These are phyloP conservation scores for Physaria fendleri DNA, from an alignment of 345 rosid species.

Conservation along the genomic window DNA sequence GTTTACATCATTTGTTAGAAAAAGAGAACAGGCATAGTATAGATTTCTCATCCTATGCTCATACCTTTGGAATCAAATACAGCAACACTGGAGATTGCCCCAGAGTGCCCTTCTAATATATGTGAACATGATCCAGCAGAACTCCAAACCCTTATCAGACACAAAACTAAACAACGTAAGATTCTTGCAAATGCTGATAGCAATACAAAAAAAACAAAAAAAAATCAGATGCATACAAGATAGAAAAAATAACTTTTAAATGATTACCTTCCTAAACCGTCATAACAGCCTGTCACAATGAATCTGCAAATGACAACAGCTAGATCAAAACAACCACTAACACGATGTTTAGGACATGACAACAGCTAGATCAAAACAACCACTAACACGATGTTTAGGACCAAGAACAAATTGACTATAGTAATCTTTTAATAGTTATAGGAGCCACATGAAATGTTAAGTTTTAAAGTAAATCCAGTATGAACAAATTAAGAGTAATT, in stretches of 20 bases:
- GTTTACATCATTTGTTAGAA: neutral
- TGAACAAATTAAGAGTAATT: neutral
- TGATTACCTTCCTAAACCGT: constrained; percentile 65
- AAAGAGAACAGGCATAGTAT: neutral
- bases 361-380: constrained; percentile 11
- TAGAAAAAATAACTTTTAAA: too few relatives aligned
- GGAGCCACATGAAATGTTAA: neutral
- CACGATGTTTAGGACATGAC: too few relatives aligned
- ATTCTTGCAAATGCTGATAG: constrained; percentile 8
- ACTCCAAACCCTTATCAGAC: constrained; percentile 60
- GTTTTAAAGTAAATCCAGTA: neutral
- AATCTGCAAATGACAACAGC: constrained; percentile 60
- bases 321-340: too few relatives aligned
- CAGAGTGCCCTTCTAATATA: constrained; percentile 73
- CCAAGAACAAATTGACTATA: neutral
- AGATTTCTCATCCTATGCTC: constrained; percentile 2
- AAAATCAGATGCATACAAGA: neutral
- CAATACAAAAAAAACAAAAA: neutral
- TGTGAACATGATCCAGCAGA: constrained; percentile 69
- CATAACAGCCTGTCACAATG: constrained; percentile 83
- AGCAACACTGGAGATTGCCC: constrained; percentile 65
- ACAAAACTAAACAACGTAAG: neutral
- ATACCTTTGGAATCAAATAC: constrained; percentile 51
- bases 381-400: neutral
- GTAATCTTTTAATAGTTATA: neutral